Evolutionary conservation across 192 early-diverging fungal species (phyloP), one percentile per base, ranked within the genome.

Genomic region (Podochytrium sp.): DNA sequence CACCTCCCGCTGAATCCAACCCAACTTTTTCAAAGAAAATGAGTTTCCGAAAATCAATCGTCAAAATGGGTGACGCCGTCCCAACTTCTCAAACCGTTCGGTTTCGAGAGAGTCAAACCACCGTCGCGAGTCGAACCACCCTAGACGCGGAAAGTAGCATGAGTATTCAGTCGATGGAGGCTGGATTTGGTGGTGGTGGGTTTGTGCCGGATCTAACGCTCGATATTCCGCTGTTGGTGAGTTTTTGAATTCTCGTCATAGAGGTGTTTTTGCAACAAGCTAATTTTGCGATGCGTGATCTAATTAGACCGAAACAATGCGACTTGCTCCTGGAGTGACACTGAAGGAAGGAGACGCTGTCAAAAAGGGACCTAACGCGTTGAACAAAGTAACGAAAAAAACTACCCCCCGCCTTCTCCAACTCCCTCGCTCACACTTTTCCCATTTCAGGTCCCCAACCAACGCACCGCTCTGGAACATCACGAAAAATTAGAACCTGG

Each of bases 241-340:
- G 43, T 18, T 23, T 14, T 33, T 30, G 25, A 63, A 23, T 39
- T 57, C 38, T 29, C 35, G 16, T 65, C 5, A 3, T 18, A 23
- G 2, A 33, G n/a, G n/a, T n/a, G n/a, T n/a, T n/a, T n/a, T n/a
- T n/a, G n/a, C n/a, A n/a, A n/a, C n/a, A n/a, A n/a, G n/a, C n/a
- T n/a, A n/a, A n/a, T n/a, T n/a, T n/a, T n/a, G n/a, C n/a, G n/a
- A n/a, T n/a, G n/a, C n/a, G n/a, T n/a, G n/a, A n/a, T n/a, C n/a
- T n/a, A 2, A 43, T 37, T 43, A 85, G 84, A 67, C 76, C 7
- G 84, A 85, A 6, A 83, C 81, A 4, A 83, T 85, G 79, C 73
- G 76, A 43, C 32, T 85, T 27, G 81, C 78, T 27, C 55, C 84
- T 0, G 84, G 84, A 3, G 81, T 83, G 1, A 76, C 74, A 30